phyloP scores from a whole-genome alignment of 108 stramenopile genomes.

The Nitzschia sp. region DNA sequence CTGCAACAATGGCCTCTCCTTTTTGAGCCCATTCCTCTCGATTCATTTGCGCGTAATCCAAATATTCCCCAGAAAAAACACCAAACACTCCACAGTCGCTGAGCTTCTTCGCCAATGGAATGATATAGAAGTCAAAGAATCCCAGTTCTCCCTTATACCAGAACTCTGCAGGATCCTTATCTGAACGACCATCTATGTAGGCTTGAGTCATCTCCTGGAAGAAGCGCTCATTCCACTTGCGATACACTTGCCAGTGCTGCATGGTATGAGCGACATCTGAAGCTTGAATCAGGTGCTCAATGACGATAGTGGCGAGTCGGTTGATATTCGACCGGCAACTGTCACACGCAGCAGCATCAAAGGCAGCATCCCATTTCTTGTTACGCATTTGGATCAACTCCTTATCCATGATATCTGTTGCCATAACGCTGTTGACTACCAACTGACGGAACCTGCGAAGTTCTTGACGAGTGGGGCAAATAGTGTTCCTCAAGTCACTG shows the following conservation, averaged over 20 bases:
- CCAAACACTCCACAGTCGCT: slow-evolving; percentile 24
- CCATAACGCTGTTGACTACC: slow-evolving; percentile 27
- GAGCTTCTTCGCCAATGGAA: slow-evolving; percentile 22
- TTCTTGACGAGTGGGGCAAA: slow-evolving; percentile 5
- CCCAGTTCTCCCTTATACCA: slow-evolving; percentile 24
- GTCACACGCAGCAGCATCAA: slow-evolving; percentile 1
- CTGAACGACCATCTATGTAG: not conserved
- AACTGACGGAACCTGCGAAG: slow-evolving; percentile 13
- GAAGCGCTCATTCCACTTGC: slow-evolving; percentile 22
- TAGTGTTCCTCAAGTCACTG: slow-evolving; percentile 1
- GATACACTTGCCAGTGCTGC: slow-evolving; percentile 27
- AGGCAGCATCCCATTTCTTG: slow-evolving; percentile 20
- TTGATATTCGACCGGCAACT: slow-evolving; percentile 4
- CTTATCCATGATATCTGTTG: slow-evolving; percentile 23
- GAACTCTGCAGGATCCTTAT: slow-evolving; percentile 6
- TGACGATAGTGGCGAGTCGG: slow-evolving; percentile 17
- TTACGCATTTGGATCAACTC: slow-evolving; percentile 11
- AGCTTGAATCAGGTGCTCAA: slow-evolving; percentile 24
- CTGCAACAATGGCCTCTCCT: no score
- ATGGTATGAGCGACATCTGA: slow-evolving; percentile 24
- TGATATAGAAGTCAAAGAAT: slow-evolving; percentile 24
- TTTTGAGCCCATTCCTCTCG: no score
- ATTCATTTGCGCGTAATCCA: not conserved
- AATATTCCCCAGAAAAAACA: slow-evolving; percentile 10
- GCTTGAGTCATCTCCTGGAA: slow-evolving; percentile 21